Evolutionary conservation across 2,329 filamentous ascomycete species (phyloP).

Genomic region (Endoconidiophora polonica): DNA sequence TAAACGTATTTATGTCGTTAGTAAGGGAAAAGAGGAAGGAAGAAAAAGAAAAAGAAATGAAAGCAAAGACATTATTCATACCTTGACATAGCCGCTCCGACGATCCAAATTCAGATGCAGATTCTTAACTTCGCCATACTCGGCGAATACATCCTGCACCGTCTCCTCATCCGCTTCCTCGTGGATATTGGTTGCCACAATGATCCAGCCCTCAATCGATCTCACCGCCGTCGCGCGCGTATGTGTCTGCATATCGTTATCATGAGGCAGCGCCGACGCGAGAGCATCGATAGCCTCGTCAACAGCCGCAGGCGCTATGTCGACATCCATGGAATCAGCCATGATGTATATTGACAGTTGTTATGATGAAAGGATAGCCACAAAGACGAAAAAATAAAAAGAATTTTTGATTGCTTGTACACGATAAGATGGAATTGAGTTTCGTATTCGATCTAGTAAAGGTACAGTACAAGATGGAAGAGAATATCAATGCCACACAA

Average conservation of each 20-base stretch:
- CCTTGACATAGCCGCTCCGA: constrained; percentile 76
- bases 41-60: neutral
- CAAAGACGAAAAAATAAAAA: too few relatives aligned
- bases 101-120: constrained; percentile 69
- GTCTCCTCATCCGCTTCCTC: constrained; percentile 77
- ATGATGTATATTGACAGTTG: constrained; percentile 19
- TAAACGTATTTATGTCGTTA: constrained; percentile 20
- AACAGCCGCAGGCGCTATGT: constrained; percentile 19
- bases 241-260: constrained; percentile 53
- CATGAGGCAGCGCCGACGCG: constrained; percentile 24
- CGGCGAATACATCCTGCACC: constrained; percentile 63
- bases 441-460: too few relatives aligned
- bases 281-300: constrained; percentile 21
- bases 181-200: constrained; percentile 74
- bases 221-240: constrained; percentile 64
- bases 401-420: too few relatives aligned
- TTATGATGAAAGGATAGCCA: too few relatives aligned
- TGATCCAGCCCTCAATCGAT: constrained; percentile 79
- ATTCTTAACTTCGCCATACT: constrained; percentile 78
- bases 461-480: too few relatives aligned
- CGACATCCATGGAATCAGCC: constrained; percentile 44
- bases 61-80: constrained; percentile 18
- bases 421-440: too few relatives aligned
- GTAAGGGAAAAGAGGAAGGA: neutral
- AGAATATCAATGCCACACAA: too few relatives aligned